Conservation (phyloP, 768 basidiomycete species). For the Dacryopinax spathularia region DNA sequence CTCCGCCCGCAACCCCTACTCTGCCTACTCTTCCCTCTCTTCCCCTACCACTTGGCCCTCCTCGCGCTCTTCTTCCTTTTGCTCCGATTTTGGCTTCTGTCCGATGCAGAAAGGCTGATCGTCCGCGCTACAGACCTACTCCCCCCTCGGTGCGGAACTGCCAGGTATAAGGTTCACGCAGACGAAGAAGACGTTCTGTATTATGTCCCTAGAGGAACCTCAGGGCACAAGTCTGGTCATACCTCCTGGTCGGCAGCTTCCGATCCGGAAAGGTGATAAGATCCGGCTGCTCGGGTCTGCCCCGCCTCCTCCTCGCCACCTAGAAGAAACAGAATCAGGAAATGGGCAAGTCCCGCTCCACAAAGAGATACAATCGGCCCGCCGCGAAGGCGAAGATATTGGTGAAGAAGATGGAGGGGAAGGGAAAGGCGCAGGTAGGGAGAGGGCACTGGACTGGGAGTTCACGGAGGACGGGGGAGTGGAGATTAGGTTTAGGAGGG, state of each 20-base stretch:
- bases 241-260: conserved; percentile 6
- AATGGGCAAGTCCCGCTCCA: no score
- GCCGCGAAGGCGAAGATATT: no score
- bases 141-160: neutral
- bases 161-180: neutral
- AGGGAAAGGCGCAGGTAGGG: neutral
- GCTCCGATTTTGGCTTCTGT: no score
- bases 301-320: no score
- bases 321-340: no score
- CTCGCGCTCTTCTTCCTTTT: no score
- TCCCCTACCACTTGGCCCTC: no score
- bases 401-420: no score
- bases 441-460: neutral
- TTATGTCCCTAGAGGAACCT: neutral
- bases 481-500: neutral
- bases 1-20: no score
- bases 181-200: neutral
- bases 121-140: neutral
- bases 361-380: no score
- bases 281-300: conserved; percentile 12
- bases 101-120: no score
- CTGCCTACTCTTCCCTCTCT: no score
- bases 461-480: neutral
- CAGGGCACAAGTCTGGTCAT: neutral
- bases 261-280: conserved; percentile 10